These are phyloP conservation scores for Stephania yunnanensis DNA, from an alignment of 164 flowering plant species.

Conservation along the genomic window DNA sequence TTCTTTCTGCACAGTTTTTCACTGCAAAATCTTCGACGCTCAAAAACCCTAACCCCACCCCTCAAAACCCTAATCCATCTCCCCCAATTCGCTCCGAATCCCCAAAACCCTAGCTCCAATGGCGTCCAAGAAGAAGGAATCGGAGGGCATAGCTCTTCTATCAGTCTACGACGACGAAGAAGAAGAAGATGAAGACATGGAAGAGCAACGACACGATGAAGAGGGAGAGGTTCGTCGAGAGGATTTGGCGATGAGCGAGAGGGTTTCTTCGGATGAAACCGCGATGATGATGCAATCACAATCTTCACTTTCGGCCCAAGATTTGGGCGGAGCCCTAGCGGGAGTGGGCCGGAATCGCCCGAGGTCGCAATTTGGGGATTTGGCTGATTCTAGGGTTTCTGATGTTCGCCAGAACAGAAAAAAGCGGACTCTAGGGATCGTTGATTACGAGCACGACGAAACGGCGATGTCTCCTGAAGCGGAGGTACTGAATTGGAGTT, in stretches of 20 bases:
- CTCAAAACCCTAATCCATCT: not conserved
- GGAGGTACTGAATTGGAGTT: slow-evolving; percentile 41
- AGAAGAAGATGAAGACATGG: slow-evolving; percentile 55
- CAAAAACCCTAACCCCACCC: not conserved
- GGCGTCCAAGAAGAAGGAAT: slow-evolving; percentile 58
- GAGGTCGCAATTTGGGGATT: not conserved
- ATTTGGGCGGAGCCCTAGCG: not conserved
- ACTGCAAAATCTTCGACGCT: not conserved
- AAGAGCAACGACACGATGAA: slow-evolving; percentile 19
- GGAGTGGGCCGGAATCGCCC: not conserved
- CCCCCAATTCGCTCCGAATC: not conserved
- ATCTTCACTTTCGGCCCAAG: slow-evolving; percentile 6
- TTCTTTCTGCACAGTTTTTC: not conserved
- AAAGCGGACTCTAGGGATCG: slow-evolving; percentile 42
- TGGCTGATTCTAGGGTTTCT: slow-evolving; percentile 7
- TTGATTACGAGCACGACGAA: slow-evolving; percentile 85
- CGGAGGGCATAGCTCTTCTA: slow-evolving; percentile 72
- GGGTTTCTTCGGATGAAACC: slow-evolving; percentile 12
- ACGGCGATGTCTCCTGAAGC: slow-evolving; percentile 86
- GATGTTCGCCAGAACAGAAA: slow-evolving; percentile 16
- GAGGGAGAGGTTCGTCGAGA: not conserved
- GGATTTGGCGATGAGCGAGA: slow-evolving; percentile 15
- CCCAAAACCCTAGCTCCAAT: slow-evolving; percentile 17
- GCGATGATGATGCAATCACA: slow-evolving; percentile 14
- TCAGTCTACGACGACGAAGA: slow-evolving; percentile 82